These are phyloP conservation scores for Daldinia concentrica DNA, from an alignment of 495 filamentous ascomycete genomes.

Conservation along the genomic window DNA sequence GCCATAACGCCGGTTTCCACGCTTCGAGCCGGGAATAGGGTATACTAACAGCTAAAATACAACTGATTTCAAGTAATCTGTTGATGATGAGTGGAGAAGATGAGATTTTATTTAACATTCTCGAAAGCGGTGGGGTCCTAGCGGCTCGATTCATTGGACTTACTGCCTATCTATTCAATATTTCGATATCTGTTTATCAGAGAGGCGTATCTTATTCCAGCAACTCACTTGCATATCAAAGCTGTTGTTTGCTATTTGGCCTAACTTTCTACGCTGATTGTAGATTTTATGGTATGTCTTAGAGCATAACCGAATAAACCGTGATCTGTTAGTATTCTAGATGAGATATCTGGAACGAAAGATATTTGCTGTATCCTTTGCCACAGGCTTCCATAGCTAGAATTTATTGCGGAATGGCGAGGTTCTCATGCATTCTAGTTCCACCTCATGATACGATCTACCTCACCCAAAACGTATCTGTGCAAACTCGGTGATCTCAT, in stretches of 20 bases:
- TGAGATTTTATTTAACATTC: not conserved
- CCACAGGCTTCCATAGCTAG: no score
- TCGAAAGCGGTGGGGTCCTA: not conserved
- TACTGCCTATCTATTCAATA: not conserved
- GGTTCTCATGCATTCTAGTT: no score
- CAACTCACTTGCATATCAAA: not conserved
- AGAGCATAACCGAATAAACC: not conserved
- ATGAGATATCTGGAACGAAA: no score
- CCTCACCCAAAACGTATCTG: slow-evolving; percentile 5
- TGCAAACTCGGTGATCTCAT: slow-evolving; percentile 50
- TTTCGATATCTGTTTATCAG: not conserved
- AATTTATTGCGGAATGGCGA: no score
- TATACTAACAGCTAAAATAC: not conserved
- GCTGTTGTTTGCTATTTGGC: not conserved
- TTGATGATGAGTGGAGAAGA: not conserved
- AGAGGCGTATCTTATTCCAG: not conserved
- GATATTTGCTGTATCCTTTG: no score
- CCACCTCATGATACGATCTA: no score
- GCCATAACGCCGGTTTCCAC: not conserved
- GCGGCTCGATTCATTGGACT: not conserved
- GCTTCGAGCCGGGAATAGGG: not conserved
- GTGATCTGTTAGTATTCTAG: no score
- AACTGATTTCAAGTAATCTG: not conserved
- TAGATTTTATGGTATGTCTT: not conserved
- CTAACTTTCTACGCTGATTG: not conserved